phyloP scores from a whole-genome alignment of 768 basidiomycete genomes.

The Lactarius tabidus region DNA sequence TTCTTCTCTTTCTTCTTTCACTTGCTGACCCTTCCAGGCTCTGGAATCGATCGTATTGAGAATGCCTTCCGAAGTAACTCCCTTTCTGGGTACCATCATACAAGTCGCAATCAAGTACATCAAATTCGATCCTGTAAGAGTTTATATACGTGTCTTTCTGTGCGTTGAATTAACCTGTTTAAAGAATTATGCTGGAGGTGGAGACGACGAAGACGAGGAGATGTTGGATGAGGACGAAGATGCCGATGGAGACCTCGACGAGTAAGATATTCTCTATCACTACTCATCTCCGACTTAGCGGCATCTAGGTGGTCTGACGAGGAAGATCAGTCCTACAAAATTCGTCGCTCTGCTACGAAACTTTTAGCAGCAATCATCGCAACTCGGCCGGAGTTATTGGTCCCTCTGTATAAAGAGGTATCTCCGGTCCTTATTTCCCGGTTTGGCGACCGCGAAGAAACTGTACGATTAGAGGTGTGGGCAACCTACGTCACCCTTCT shows the following conservation, averaged over 20 bases:
- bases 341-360: constrained; percentile 90
- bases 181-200: constrained; percentile 75
- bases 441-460: constrained; percentile 93
- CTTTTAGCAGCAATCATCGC: constrained; percentile 78
- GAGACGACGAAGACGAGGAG: constrained; percentile 60
- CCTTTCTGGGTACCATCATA: constrained; percentile 64
- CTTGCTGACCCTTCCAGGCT: constrained; percentile 46
- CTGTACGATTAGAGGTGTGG: constrained; percentile 91
- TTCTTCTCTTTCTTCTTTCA: neutral
- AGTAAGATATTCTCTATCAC: constrained; percentile 43
- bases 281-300: constrained; percentile 8
- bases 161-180: constrained; percentile 11
- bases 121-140: constrained; percentile 87
- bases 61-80: constrained; percentile 77
- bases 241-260: constrained; percentile 74
- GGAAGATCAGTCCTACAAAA: constrained; percentile 97
- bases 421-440: constrained; percentile 87
- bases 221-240: constrained; percentile 68
- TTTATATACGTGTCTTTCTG: neutral
- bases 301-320: constrained; percentile 85
- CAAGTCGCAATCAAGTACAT: constrained; percentile 72
- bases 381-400: constrained; percentile 85
- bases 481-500: constrained; percentile 77
- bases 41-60: constrained; percentile 81
- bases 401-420: constrained; percentile 74